Evolutionary conservation across 1,139 yeast species (phyloP).

Genomic region (Suhomyces bokatorum): DNA sequence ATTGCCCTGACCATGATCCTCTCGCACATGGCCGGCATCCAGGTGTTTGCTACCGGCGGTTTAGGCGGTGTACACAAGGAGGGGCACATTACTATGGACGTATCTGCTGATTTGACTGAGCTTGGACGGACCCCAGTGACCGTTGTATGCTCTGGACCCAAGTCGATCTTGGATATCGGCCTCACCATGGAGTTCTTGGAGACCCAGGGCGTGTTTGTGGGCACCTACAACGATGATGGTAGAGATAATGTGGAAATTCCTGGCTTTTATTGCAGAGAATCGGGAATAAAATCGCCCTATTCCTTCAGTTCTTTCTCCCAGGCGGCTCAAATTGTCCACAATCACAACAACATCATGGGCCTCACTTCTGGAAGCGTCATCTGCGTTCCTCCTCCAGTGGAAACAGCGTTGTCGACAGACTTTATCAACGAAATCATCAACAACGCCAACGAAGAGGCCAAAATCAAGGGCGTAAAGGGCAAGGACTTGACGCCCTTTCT

Average conservation of each 20-base stretch:
- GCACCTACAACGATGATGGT: slow-evolving; percentile 46
- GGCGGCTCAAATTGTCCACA: slow-evolving; percentile 63
- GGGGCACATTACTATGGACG: slow-evolving; percentile 73
- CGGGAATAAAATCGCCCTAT: slow-evolving; percentile 74
- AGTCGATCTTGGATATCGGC: slow-evolving; percentile 77
- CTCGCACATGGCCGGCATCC: slow-evolving; percentile 72
- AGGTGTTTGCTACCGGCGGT: slow-evolving; percentile 92
- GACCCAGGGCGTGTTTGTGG: slow-evolving; percentile 76
- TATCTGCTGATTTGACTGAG: slow-evolving; percentile 87
- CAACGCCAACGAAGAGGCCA: slow-evolving; percentile 60
- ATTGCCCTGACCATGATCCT: slow-evolving; percentile 88
- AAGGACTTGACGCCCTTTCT: slow-evolving; percentile 80
- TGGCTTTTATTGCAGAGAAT: slow-evolving; percentile 78
- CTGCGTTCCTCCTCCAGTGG: slow-evolving; percentile 80
- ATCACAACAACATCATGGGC: slow-evolving; percentile 51
- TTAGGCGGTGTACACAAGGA: slow-evolving; percentile 90
- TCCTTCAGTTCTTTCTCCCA: slow-evolving; percentile 50
- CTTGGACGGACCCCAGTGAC: slow-evolving; percentile 80
- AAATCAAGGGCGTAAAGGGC: slow-evolving; percentile 55
- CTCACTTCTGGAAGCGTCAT: slow-evolving; percentile 70
- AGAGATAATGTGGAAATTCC: slow-evolving; percentile 52
- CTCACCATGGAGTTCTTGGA: slow-evolving; percentile 84
- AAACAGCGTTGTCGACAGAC: slow-evolving; percentile 55
- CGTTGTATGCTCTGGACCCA: slow-evolving; percentile 91
- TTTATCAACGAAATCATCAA: slow-evolving; percentile 58